phyloP scores from a whole-genome alignment of 2,329 filamentous ascomycete genomes.

The Colletotrichum graminicola region DNA sequence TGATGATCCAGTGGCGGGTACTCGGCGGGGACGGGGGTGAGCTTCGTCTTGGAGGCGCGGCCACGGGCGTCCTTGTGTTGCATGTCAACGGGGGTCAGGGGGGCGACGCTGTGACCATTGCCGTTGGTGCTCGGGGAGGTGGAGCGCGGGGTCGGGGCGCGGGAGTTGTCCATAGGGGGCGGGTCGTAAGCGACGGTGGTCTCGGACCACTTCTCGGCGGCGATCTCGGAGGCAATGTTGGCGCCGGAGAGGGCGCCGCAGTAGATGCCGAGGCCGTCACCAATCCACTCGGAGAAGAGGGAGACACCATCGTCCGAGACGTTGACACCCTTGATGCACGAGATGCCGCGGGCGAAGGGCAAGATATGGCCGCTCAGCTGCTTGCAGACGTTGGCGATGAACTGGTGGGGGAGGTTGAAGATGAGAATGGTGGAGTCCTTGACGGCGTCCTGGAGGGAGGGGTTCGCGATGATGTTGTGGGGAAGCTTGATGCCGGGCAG shows the following conservation, averaged over 20 bases:
- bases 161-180: constrained; percentile 83
- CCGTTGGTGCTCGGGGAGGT: constrained; percentile 61
- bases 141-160: constrained; percentile 72
- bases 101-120: constrained; percentile 55
- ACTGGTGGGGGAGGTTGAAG: constrained; percentile 97
- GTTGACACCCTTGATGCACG: constrained; percentile 98
- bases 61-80: constrained; percentile 79
- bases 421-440: constrained; percentile 88
- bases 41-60: constrained; percentile 73
- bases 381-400: constrained; percentile 88
- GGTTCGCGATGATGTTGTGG: constrained; percentile 85
- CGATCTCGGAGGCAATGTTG: constrained; percentile 96
- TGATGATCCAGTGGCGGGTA: constrained; percentile 90
- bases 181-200: constrained; percentile 98
- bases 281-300: constrained; percentile 95
- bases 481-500: constrained; percentile 90
- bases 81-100: constrained; percentile 61
- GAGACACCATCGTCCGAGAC: constrained; percentile 88
- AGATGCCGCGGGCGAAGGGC: constrained; percentile 92
- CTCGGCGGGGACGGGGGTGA: constrained; percentile 82
- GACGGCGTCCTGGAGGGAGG: constrained; percentile 83
- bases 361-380: constrained; percentile 89
- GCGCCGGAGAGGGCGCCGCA: constrained; percentile 95
- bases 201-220: constrained; percentile 95
- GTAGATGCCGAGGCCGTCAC: constrained; percentile 91